Percentiles rank a stretch among this genome's conserved stretches.
Evolutionary conservation across 768 basidiomycete genomes (phyloP).

Genomic region (Naganishia vaughanmartiniae): DNA sequence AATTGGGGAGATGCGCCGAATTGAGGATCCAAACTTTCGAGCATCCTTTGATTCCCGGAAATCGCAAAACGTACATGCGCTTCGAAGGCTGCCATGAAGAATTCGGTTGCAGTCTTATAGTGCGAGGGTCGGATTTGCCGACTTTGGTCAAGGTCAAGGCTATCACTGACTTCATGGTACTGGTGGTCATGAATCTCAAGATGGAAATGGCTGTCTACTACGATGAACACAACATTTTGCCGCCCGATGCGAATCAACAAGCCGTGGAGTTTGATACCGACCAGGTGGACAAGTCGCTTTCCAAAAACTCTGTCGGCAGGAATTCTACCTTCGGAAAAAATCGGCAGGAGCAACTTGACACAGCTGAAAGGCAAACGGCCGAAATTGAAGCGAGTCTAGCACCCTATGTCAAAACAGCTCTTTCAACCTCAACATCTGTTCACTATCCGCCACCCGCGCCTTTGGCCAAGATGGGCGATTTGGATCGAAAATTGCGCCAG

Average conservation of each 20-base stretch:
- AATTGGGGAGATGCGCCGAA: slow-evolving; percentile 77
- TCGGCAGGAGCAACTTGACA: slow-evolving; percentile 14
- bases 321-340: slow-evolving; percentile 3
- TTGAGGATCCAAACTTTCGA: slow-evolving; percentile 92
- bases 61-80: slow-evolving; percentile 92
- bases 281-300: slow-evolving; percentile 30
- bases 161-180: slow-evolving; percentile 84
- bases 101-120: slow-evolving; percentile 88
- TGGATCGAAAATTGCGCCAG: slow-evolving; percentile 71
- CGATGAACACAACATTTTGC: slow-evolving; percentile 52
- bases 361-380: slow-evolving; percentile 21
- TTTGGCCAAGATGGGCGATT: slow-evolving; percentile 77
- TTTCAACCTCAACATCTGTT: slow-evolving; percentile 88
- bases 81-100: slow-evolving; percentile 93
- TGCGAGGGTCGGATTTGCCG: slow-evolving; percentile 80
- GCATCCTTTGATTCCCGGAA: slow-evolving; percentile 87
- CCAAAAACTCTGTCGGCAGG: neutral
- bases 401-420: slow-evolving; percentile 78
- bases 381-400: slow-evolving; percentile 56
- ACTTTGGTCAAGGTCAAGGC: slow-evolving; percentile 82
- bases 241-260: slow-evolving; percentile 34
- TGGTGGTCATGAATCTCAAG: slow-evolving; percentile 88
- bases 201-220: slow-evolving; percentile 64
- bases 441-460: slow-evolving; percentile 90
- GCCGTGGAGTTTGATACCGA: slow-evolving; percentile 21